These are phyloP conservation scores for Ascochyta lentis DNA, from an alignment of 2,329 filamentous ascomycete genomes.

Conservation along the genomic window DNA sequence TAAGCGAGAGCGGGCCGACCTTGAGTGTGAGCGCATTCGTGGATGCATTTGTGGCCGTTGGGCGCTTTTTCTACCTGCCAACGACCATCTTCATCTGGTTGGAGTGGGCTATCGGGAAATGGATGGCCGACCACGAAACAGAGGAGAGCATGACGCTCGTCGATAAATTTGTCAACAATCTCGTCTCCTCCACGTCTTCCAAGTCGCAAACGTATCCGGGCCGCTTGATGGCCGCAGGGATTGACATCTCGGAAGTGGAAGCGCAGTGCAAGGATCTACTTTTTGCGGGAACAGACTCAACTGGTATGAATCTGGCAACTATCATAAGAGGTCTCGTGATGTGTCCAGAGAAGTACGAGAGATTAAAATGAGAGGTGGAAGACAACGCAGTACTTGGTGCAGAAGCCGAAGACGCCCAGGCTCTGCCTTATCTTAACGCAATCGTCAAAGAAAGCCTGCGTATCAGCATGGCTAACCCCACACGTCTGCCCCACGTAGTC, in stretches of 20 bases:
- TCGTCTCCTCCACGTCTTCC: slow-evolving; percentile 46
- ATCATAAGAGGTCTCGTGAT: slow-evolving; percentile 28
- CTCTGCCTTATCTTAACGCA: slow-evolving; percentile 54
- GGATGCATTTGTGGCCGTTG: slow-evolving; percentile 62
- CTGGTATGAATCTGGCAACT: slow-evolving; percentile 38
- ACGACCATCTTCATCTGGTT: slow-evolving; percentile 50
- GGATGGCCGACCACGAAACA: slow-evolving; percentile 43
- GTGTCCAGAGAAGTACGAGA: slow-evolving; percentile 29
- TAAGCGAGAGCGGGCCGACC: slow-evolving; percentile 44
- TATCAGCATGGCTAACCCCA: slow-evolving; percentile 51
- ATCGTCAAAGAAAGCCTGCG: slow-evolving; percentile 56
- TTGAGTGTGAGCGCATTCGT: slow-evolving; percentile 59
- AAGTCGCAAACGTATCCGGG: slow-evolving; percentile 56
- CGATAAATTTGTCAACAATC: slow-evolving; percentile 51
- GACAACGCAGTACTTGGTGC: slow-evolving; percentile 20
- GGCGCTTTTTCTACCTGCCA: slow-evolving; percentile 62
- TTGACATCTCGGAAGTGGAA: slow-evolving; percentile 54
- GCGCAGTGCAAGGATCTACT: slow-evolving; percentile 61
- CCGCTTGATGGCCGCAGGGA: slow-evolving; percentile 54
- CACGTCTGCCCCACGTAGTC: slow-evolving; percentile 39
- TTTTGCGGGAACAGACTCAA: slow-evolving; percentile 41
- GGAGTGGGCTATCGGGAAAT: slow-evolving; percentile 48
- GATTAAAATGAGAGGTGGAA: slow-evolving; percentile 28
- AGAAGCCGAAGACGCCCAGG: slow-evolving; percentile 23
- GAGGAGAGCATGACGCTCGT: slow-evolving; percentile 49